phyloP scores from a whole-genome alignment of 2,329 filamentous ascomycete species.

The Fusarium napiforme region DNA sequence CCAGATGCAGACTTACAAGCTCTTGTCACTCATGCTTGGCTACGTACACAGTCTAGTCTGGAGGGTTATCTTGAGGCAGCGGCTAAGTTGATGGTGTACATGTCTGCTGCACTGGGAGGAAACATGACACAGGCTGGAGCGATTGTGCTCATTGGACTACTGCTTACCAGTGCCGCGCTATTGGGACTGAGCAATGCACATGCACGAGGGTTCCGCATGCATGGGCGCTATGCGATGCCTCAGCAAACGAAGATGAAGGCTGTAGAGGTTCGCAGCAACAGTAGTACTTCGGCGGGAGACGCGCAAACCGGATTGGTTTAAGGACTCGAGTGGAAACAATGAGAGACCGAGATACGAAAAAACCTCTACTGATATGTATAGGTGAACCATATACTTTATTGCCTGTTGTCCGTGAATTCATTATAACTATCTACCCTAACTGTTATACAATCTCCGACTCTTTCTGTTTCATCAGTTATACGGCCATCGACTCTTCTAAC shows the following conservation, averaged over 20 bases:
- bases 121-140: conserved; percentile 66
- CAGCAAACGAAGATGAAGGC: conserved; percentile 19
- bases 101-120: conserved; percentile 64
- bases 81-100: conserved; percentile 68
- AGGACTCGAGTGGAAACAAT: neutral
- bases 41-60: conserved; percentile 60
- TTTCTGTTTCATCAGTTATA: neutral
- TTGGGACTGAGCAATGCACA: conserved; percentile 65
- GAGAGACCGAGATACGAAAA: too few species aligned
- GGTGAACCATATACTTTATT: conserved; percentile 12
- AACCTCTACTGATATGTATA: neutral
- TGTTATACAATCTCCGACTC: conserved; percentile 35
- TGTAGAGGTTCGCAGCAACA: neutral
- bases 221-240: conserved; percentile 58
- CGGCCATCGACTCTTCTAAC: neutral
- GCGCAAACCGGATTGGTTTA: neutral
- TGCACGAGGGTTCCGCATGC: conserved; percentile 60
- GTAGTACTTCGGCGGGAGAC: neutral
- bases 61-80: conserved; percentile 64
- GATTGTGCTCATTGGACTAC: conserved; percentile 60
- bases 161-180: conserved; percentile 64
- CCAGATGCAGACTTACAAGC: conserved; percentile 66
- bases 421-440: conserved; percentile 12
- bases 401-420: conserved; percentile 25
- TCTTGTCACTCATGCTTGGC: conserved; percentile 67